Base-by-base conservation (phyloP, 148 eudicot genomes). In the Fagopyrum tataricum region DNA sequence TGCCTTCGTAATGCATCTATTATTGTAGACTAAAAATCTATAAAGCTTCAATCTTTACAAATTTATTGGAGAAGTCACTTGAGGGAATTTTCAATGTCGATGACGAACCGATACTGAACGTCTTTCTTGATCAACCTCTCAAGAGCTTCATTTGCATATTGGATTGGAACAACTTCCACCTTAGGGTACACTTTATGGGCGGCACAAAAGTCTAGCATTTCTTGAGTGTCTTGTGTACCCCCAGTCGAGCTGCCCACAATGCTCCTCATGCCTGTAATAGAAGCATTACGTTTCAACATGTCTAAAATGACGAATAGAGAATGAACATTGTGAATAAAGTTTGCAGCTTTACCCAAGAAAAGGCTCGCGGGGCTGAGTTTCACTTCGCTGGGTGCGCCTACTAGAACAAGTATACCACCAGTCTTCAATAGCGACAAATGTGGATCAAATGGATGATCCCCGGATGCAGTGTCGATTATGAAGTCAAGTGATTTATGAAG, bases 131-230 rank as follows among this genome's bases (percentile, higher is more conserved):
- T 47, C 59, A 72, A 8, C 74, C 74, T 49, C 79, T 92, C 95
- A 23, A 87, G 78, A 56, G 95, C 97, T 79, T 92, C 91, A 72
- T 89, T 88, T 24, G 85, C 86, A 72, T 91, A 80, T 49, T 87
- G 79, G 73, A 91, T 89, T 0, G 95, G 97, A 70, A 91, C 68
- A 8, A 86, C 72, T 71, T 91, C 97, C 3, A 89, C 85, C 37
- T 84, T 83, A 6, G 97, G 92, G 72, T 89, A 86, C 52, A 92
- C 72, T 72, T 85, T 79, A 15, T 84, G 56, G 46, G 83, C 64
- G 15, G 95, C 92, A 71, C 97, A 92, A 48, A 89, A 88, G 4
- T 92, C 92, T 81, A 92, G 52, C 95, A 92, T 86, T 44, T 89
- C 95, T 47, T 84, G 92, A 23, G 85, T 92, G 48, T 79, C 73